Evolutionary conservation across 2,329 filamentous ascomycete species (phyloP), one percentile per base, ranked within the genome.

Genomic region (Pestalotiopsis sp.): DNA sequence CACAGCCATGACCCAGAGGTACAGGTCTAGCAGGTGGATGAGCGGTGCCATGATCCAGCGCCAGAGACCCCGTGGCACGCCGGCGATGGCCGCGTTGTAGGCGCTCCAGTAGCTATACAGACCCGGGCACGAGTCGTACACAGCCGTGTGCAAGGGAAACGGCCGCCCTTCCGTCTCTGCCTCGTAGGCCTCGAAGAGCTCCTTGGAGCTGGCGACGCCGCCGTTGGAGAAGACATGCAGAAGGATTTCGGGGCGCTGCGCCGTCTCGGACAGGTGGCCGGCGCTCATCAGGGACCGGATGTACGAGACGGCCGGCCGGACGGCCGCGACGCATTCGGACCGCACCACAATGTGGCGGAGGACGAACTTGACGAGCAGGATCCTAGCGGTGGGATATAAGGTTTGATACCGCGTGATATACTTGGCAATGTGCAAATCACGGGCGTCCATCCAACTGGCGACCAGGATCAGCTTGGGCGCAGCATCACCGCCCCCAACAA

Each of bases 201-300:
- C 77, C 39, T 75, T 75, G 20, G 84, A 80, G 39, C 81, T 81
- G 66, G 80, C 79, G 27, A 82, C 78, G 61, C 86, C 86, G 66
- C 86, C 86, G 71, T 88, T 87, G 52, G 86, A 88, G 73, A 88
- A 87, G 41, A 82, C 69, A 71, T 88, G 86, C 13, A 85, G 73
- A 3, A 87, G 78, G 17, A 87, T 76, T 39, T 77, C 76, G 12
- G 79, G 80, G 45, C 67, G 66, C 23, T 69, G 65, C 36, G 73
- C 75, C 20, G 67, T 27, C 17, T 70, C 71, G 17, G 73, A 72
- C 60, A 75, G 27, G 56, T 66, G 12, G 20, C 71, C 73, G 13
- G 73, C 71, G 41, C 75, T 72, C 11, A 78, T 69, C 13, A 80
- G 68, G 1, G 76, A 77, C 31, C 77, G 78, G 59, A 87, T 70